Evolutionary conservation across 129 eudicot species (phyloP), one percentile per base, ranked within the genome.

Genomic region (Oenanthe sinensis): DNA sequence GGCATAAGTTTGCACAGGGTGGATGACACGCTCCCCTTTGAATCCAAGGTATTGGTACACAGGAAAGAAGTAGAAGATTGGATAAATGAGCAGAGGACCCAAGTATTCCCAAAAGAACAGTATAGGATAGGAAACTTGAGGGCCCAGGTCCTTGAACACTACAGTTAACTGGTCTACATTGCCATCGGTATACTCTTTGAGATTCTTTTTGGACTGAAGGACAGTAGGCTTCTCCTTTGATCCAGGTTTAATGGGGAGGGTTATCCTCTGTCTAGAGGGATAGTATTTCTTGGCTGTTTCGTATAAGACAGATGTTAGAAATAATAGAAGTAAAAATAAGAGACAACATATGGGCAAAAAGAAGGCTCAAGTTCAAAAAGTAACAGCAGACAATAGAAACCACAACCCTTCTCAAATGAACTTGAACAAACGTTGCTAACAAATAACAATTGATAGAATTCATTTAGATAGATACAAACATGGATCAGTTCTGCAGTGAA

Each of bases 1-100:
- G 76, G 99, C 99, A 75, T 88, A 89, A 17, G 99, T 96, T 74
- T 96, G 99, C 79, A 86, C 95, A 1, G 99, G 97, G 85, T 84
- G 89, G 81, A 85, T 85, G 71, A 83, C 86, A 36, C 88, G 93
- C 72, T 96, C 88, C 8, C 78, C 88, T 79, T 92, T 87, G 89
- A 86, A 92, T 68, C 99, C 99, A 39, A 96, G 82, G 70, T 76
- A 85, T 26, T 86, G 76, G 84, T 92, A 90, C 13, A 96, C 90
- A 8, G 96, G 91, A 87, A 86, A 84, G 91, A 86, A 96, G 87
- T 96, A 89, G 83, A 92, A 92, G 72, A 92, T 74, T 12, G 99
- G 99, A 80, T 90, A 96, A 79, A 96, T 87, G 79, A 92, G 40
- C 15, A 96, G 86, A 24, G 99, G 97, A 45, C 99, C 96, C 89